Evolutionary conservation across 129 eudicot genomes (phyloP), one percentile per base, ranked within the genome.

Genomic region (Centrapalus pauciflorus): DNA sequence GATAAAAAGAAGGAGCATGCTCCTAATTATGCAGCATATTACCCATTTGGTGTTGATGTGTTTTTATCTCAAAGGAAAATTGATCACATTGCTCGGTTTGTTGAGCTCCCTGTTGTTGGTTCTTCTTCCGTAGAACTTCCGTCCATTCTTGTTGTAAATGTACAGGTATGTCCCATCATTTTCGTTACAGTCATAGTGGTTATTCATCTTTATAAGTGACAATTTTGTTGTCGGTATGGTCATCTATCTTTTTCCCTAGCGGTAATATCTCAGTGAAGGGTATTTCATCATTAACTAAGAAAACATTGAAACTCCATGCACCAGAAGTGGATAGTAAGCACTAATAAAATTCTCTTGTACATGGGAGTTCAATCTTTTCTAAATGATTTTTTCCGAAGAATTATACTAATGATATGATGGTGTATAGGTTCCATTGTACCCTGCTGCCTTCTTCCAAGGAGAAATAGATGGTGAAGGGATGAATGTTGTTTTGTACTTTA

Each of bases 381-480:
- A 17, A 10, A 17, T 54, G 37, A 33, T 35, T 7, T 4, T 48
- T 9, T 27, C 26, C 28, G 7, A 10, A 23, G 54, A 48, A 17
- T 33, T 21, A 28, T 38, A 25, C 32, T 40, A 1, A 32, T 56
- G 24, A 3, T 11, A 41, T 55, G 58, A 43, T 73, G 54, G 14
- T 19, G 7, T 60, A 13, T 82, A 92, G 98, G 80, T 92, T 41
- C 98, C 99, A 2, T 70, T 94, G 69, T 94, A 94, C 67, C 99
- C 96, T 34, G 74, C 85, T 48, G 73, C 99, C 35, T 71, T 94
- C 51, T 94, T 94, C 70, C 96, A 89, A 70, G 79, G 83, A 23
- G 99, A 94, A 78, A 79, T 76, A 60, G 95, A 94, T 54, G 99
- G 99, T 4, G 96, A 94, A 80, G 99, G 99, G 78, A 86, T 94